Conservation (phyloP, 1,284 basidiomycete genomes). For the Heterobasidion irregulare region DNA sequence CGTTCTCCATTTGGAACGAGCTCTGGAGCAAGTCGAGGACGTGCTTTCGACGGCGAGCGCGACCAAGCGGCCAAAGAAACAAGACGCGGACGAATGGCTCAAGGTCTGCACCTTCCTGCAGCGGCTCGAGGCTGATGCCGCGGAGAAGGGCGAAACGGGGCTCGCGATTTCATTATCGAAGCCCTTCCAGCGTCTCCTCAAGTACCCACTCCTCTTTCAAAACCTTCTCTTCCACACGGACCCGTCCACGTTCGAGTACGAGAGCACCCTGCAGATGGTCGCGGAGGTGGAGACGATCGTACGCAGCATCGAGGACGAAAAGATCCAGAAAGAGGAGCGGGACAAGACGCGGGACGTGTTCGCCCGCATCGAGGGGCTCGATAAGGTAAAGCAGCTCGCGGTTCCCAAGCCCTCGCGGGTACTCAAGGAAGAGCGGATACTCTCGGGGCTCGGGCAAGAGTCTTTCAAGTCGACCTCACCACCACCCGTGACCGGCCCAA, state of each 20-base stretch:
- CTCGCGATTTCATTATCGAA: slow-evolving; percentile 92
- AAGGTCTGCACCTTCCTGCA: slow-evolving; percentile 66
- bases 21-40: slow-evolving; percentile 80
- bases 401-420: slow-evolving; percentile 84
- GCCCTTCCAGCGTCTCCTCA: slow-evolving; percentile 93
- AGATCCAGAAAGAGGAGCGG: slow-evolving; percentile 91
- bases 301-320: slow-evolving; percentile 94
- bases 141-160: slow-evolving; percentile 86
- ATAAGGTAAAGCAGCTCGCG: slow-evolving; percentile 81
- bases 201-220: slow-evolving; percentile 96
- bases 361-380: slow-evolving; percentile 92
- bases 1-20: slow-evolving; percentile 85
- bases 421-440: slow-evolving; percentile 75
- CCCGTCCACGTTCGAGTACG: slow-evolving; percentile 95
- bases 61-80: slow-evolving; percentile 71
- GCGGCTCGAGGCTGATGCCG: slow-evolving; percentile 72
- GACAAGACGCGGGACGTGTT: slow-evolving; percentile 92
- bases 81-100: slow-evolving; percentile 69
- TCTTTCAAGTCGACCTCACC: slow-evolving; percentile 30
- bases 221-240: slow-evolving; percentile 96
- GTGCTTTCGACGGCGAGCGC: slow-evolving; percentile 56
- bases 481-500: slow-evolving; percentile 42
- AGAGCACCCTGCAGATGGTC: slow-evolving; percentile 92
- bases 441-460: not conserved
- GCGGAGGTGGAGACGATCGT: slow-evolving; percentile 95